A percentile compares a stretch with the other conserved stretches of the same genome.
Conservation (phyloP, 192 early-diverging fungal genomes). For the Phlyctochytrium planicorne region DNA sequence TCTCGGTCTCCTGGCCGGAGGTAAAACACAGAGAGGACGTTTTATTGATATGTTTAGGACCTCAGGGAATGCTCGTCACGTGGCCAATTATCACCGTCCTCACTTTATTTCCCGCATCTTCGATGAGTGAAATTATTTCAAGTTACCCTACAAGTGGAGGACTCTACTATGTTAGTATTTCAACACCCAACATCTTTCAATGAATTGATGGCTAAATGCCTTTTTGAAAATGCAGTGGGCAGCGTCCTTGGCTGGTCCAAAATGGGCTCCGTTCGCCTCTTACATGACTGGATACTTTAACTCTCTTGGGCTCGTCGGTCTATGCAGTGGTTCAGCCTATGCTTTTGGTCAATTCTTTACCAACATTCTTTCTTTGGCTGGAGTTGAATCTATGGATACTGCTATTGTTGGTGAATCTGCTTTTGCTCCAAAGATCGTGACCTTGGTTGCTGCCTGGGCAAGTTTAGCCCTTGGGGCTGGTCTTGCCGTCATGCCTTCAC, state of each 20-base stretch:
- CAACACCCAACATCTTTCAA: neutral
- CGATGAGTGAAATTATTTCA: constrained; percentile 28
- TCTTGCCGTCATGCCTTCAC: too few relatives aligned
- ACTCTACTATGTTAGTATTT: constrained; percentile 21
- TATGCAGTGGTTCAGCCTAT: constrained; percentile 19
- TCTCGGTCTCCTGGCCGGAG: constrained; percentile 19
- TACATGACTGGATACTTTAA: constrained; percentile 36
- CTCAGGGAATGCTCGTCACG: constrained; percentile 28
- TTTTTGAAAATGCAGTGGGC: neutral
- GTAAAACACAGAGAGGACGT: neutral
- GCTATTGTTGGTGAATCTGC: too few relatives aligned
- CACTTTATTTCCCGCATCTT: constrained; percentile 19
- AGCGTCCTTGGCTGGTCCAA: constrained; percentile 22
- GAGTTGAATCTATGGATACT: neutral
- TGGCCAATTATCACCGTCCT: constrained; percentile 25
- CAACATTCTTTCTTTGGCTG: constrained; percentile 20
- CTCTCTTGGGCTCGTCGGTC: constrained; percentile 20
- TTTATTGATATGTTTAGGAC: constrained; percentile 9
- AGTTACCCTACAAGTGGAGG: constrained; percentile 28
- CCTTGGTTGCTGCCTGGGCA: constrained; percentile 4
- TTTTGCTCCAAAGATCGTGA: constrained; percentile 7
- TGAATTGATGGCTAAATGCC: neutral
- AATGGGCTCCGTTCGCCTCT: constrained; percentile 25
- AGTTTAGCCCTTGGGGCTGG: too few relatives aligned
- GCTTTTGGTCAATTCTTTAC: constrained; percentile 32